These are phyloP conservation scores for Mychonastes homosphaera DNA, from an alignment of 139 green algal genomes.

Conservation along the genomic window DNA sequence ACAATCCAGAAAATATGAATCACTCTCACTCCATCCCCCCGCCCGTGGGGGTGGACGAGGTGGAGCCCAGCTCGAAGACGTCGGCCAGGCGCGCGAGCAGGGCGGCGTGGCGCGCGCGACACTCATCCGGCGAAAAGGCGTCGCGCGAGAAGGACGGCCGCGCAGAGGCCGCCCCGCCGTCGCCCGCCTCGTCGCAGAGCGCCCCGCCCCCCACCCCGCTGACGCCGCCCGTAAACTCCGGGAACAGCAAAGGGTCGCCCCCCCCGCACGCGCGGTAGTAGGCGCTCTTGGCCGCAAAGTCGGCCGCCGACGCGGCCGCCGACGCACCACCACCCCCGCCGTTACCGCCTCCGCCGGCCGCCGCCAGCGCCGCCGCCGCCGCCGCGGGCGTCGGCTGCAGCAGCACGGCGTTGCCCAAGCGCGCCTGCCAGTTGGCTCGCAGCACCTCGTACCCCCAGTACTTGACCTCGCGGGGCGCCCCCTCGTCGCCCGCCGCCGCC, in stretches of 20 bases:
- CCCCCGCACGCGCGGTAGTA: constrained; percentile 3
- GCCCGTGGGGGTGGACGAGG: background rate
- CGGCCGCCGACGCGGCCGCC: background rate
- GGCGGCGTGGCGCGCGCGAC: constrained; percentile 24
- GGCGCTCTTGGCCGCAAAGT: constrained; percentile 8
- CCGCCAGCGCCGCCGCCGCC: background rate
- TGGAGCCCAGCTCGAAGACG: constrained; percentile 8
- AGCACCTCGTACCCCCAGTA: constrained; percentile 37
- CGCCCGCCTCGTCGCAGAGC: background rate
- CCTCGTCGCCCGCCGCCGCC: constrained; percentile 5
- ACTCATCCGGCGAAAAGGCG: constrained; percentile 43
- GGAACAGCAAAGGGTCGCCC: constrained; percentile 4
- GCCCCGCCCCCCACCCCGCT: background rate
- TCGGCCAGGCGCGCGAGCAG: constrained; percentile 15
- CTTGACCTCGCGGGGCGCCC: constrained; percentile 13
- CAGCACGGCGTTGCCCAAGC: constrained; percentile 45
- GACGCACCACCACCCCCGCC: background rate
- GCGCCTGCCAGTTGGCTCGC: constrained; percentile 34
- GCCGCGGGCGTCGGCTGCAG: constrained; percentile 18
- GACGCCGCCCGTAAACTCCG: constrained; percentile 8
- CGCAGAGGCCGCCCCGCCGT: constrained; percentile 3
- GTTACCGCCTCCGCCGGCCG: background rate
- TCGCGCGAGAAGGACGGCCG: constrained; percentile 25
- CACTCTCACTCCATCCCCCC: background rate
- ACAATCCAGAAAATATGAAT: background rate